A percentile compares a stretch with the other conserved stretches of the same genome.
Conservation (phyloP, 805 yeast genomes). For the Metschnikowia lochheadii region DNA sequence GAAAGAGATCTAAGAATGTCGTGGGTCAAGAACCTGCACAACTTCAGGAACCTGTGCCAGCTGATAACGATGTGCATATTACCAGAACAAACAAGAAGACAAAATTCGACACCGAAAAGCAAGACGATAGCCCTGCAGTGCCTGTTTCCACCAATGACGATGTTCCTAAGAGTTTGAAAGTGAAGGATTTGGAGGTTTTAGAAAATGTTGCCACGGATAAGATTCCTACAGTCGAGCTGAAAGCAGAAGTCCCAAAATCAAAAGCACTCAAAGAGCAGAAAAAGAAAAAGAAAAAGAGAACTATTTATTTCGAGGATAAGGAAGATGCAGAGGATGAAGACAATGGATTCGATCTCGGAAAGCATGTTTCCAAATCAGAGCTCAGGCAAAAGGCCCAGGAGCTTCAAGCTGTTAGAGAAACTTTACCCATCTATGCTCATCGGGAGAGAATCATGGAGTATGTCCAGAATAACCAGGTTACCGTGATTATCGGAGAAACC, state of each 20-base stretch:
- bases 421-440: conserved; percentile 74
- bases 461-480: conserved; percentile 55
- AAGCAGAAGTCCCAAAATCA: background rate
- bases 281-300: conserved; percentile 11
- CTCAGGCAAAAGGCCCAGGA: conserved; percentile 39
- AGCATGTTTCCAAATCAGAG: conserved; percentile 15
- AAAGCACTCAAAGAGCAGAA: background rate
- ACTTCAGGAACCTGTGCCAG: conserved; percentile 1
- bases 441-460: conserved; percentile 57
- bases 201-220: background rate
- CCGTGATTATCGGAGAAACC: conserved; percentile 89
- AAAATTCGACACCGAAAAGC: conserved; percentile 16
- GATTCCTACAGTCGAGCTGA: background rate
- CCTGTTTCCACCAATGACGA: background rate
- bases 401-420: conserved; percentile 49
- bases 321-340: conserved; percentile 35
- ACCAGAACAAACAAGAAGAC: conserved; percentile 23
- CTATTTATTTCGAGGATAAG: conserved; percentile 34
- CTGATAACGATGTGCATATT: conserved; percentile 13
- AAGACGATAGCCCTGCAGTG: background rate
- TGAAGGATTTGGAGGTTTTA: background rate
- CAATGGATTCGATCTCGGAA: conserved; percentile 8
- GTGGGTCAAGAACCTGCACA: conserved; percentile 3
- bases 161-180: background rate
- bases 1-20: conserved; percentile 20